Conservation (phyloP, 2,329 filamentous ascomycete genomes). For the Gaeumannomyces tritici region DNA sequence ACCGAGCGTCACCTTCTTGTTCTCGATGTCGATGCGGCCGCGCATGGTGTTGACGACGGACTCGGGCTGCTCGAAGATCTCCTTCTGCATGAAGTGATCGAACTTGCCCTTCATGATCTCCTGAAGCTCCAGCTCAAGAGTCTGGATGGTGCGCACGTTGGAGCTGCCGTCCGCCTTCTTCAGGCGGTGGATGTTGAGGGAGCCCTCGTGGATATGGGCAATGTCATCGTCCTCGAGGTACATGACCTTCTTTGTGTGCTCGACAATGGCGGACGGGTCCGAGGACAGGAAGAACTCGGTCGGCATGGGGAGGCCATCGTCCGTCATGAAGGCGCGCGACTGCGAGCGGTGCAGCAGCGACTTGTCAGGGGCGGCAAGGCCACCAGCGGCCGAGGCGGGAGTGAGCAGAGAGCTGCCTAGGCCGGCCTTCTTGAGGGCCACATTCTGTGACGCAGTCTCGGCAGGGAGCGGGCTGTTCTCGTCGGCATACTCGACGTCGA, state of each 20-base stretch:
- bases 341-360: conserved; percentile 96
- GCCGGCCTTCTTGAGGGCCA: conserved; percentile 83
- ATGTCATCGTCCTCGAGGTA: conserved; percentile 99
- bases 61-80: conserved; percentile 99
- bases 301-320: conserved; percentile 95
- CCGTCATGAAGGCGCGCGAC: conserved; percentile 96
- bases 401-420: conserved; percentile 68
- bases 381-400: conserved; percentile 29
- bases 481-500: conserved; percentile 94
- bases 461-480: conserved; percentile 76
- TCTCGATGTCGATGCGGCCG: conserved; percentile 86
- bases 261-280: conserved; percentile 94
- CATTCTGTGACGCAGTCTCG: conserved; percentile 92
- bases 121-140: conserved; percentile 95
- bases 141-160: conserved; percentile 97
- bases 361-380: conserved; percentile 86
- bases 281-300: conserved; percentile 99
- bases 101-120: conserved; percentile 99
- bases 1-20: conserved; percentile 93
- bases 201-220: conserved; percentile 97
- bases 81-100: conserved; percentile 99
- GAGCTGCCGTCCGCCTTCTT: conserved; percentile 94
- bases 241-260: conserved; percentile 99
- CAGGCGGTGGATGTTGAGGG: conserved; percentile 96
- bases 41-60: conserved; percentile 99